A percentile compares a stretch with the other conserved stretches of the same genome.
phyloP scores from a whole-genome alignment of 2,329 filamentous ascomycete species.

The Xylariales sp. region DNA sequence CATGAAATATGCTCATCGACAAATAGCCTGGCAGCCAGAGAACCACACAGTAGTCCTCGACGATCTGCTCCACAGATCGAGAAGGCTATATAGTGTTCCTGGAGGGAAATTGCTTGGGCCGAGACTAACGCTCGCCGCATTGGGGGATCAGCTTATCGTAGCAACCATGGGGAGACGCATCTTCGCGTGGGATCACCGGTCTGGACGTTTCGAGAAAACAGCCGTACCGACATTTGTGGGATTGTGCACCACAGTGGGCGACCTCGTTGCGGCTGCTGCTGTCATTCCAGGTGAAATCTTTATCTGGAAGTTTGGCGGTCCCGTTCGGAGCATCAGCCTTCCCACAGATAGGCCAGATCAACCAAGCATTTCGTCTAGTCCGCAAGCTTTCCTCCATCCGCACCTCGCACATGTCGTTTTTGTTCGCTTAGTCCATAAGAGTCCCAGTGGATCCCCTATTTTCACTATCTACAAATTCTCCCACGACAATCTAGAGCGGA shows the following conservation, averaged over 20 bases:
- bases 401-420: not conserved
- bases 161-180: slow-evolving; percentile 1
- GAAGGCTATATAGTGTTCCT: slow-evolving; percentile 1
- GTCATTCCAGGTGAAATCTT: not conserved
- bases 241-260: slow-evolving; percentile 1
- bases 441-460: not conserved
- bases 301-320: not conserved
- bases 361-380: no score
- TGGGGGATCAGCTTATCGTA: slow-evolving; percentile 4
- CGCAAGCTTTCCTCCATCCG: not conserved
- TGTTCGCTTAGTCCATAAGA: not conserved
- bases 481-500: not conserved
- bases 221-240: not conserved
- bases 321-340: not conserved
- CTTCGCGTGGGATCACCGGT: slow-evolving; percentile 2
- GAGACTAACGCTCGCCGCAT: not conserved
- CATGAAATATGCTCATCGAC: slow-evolving; percentile 4
- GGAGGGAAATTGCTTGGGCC: not conserved
- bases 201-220: not conserved
- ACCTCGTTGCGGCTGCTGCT: not conserved
- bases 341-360: no score
- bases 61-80: not conserved
- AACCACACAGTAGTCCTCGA: slow-evolving; percentile 3
- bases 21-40: slow-evolving; percentile 4
- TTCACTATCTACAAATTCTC: not conserved